Percentiles rank a stretch among this genome's conserved stretches.
Evolutionary conservation across 768 basidiomycete genomes (phyloP).

Genomic region (Phlebiopsis flavidoalba): DNA sequence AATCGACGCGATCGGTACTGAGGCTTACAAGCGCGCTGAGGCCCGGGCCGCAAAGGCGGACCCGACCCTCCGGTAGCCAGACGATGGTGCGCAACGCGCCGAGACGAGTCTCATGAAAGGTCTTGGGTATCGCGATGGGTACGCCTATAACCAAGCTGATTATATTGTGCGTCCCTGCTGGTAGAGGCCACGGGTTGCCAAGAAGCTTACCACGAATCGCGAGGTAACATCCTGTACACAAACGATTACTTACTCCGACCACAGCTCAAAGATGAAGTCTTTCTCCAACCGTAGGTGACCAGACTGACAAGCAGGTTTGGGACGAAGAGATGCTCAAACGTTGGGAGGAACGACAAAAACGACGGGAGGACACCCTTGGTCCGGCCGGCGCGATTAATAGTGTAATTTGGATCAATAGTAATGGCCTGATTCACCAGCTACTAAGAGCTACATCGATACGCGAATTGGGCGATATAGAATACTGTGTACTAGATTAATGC

Average conservation of each 20-base stretch:
- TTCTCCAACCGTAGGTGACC: conserved; percentile 35
- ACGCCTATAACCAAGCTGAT: conserved; percentile 46
- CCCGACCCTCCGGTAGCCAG: conserved; percentile 56
- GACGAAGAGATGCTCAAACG: conserved; percentile 39
- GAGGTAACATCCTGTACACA: conserved; percentile 48
- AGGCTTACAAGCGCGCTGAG: conserved; percentile 69
- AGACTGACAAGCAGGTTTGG: conserved; percentile 36
- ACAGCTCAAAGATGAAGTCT: conserved; percentile 32
- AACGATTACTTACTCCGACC: conserved; percentile 44
- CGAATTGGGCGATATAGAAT: not conserved
- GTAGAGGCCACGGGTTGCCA: not conserved
- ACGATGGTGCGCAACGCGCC: conserved; percentile 75
- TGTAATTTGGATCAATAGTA: too few species aligned
- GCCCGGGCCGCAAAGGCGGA: conserved; percentile 51
- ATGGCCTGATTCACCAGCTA: too few species aligned
- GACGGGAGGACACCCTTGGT: conserved; percentile 31
- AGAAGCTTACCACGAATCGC: not conserved
- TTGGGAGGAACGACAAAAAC: conserved; percentile 45
- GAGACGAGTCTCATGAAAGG: conserved; percentile 51
- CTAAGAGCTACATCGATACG: too few species aligned
- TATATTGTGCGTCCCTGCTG: conserved; percentile 30
- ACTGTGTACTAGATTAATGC: not conserved
- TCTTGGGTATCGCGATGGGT: conserved; percentile 44
- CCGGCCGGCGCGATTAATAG: not conserved
- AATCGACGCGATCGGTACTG: conserved; percentile 77